Evolutionary conservation across 116 monocot genomes (phyloP).

Genomic region (Dioscorea cayenensis): DNA sequence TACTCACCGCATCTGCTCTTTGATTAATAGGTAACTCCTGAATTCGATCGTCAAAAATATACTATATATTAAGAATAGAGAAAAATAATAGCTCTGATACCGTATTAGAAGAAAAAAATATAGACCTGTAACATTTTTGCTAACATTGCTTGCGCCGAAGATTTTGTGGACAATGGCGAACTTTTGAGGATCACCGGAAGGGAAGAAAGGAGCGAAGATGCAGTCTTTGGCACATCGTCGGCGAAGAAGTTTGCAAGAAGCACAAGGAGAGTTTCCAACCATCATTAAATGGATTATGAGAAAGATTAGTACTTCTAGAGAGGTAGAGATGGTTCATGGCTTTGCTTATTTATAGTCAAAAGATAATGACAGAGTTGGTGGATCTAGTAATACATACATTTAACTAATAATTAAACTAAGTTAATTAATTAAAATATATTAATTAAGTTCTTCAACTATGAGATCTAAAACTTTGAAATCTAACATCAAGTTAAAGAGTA

Average conservation of each 20-base stretch:
- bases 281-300: slow-evolving; percentile 14
- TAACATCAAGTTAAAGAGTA: background rate
- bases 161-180: slow-evolving; percentile 95
- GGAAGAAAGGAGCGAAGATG: slow-evolving; percentile 94
- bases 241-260: slow-evolving; percentile 88
- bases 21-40: slow-evolving; percentile 84
- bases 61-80: no score
- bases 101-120: background rate
- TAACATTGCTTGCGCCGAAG: slow-evolving; percentile 91
- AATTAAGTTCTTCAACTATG: no score
- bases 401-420: slow-evolving; percentile 1
- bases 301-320: background rate
- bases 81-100: no score
- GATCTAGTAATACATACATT: background rate
- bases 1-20: slow-evolving; percentile 87
- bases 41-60: background rate
- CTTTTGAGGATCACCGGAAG: slow-evolving; percentile 88
- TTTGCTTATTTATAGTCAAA: slow-evolving; percentile 25
- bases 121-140: slow-evolving; percentile 93
- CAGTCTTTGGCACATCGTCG: slow-evolving; percentile 87
- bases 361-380: background rate
- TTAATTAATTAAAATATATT: background rate
- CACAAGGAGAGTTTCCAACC: slow-evolving; percentile 81
- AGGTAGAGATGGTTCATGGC: slow-evolving; percentile 1
- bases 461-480: slow-evolving; percentile 2